Conservation (phyloP, 1,284 basidiomycete species). For the Ustilago sp. region DNA sequence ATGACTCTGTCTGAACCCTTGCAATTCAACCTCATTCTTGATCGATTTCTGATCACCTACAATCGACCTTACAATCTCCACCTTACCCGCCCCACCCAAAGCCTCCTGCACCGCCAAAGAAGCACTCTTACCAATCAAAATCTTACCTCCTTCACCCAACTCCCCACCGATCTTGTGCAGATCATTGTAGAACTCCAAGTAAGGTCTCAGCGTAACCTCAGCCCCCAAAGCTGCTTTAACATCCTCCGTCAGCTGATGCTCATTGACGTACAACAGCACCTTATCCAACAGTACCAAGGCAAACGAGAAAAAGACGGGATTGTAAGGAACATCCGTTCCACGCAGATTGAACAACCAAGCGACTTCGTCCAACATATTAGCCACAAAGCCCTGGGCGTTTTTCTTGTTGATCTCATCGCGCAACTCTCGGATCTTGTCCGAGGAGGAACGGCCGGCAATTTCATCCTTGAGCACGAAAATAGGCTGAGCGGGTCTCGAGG, state of each 20-base stretch:
- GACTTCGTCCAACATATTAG: slow-evolving; percentile 68
- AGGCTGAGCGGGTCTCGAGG: slow-evolving; percentile 78
- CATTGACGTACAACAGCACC: slow-evolving; percentile 81
- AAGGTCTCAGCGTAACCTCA: slow-evolving; percentile 79
- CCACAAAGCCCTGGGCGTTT: slow-evolving; percentile 59
- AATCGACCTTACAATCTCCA: slow-evolving; percentile 70
- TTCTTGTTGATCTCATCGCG: slow-evolving; percentile 60
- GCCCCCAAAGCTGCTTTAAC: slow-evolving; percentile 75
- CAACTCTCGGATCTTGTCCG: slow-evolving; percentile 61
- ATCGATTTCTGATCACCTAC: slow-evolving; percentile 86
- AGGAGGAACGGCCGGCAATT: slow-evolving; percentile 73
- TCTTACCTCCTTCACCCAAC: slow-evolving; percentile 47
- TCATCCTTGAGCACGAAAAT: slow-evolving; percentile 80
- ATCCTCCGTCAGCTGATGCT: slow-evolving; percentile 75
- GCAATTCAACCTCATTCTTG: slow-evolving; percentile 87
- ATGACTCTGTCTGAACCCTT: slow-evolving; percentile 89
- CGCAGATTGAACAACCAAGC: slow-evolving; percentile 90
- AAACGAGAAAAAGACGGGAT: slow-evolving; percentile 93
- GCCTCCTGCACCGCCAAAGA: slow-evolving; percentile 66
- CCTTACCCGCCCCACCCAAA: slow-evolving; percentile 60
- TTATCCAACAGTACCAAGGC: slow-evolving; percentile 79
- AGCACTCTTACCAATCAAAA: slow-evolving; percentile 65
- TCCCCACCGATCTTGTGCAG: slow-evolving; percentile 46
- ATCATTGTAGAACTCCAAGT: slow-evolving; percentile 71
- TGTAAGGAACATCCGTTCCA: slow-evolving; percentile 91